Evolutionary conservation across 805 yeast genomes (phyloP).

Genomic region (Candida ovalis): DNA sequence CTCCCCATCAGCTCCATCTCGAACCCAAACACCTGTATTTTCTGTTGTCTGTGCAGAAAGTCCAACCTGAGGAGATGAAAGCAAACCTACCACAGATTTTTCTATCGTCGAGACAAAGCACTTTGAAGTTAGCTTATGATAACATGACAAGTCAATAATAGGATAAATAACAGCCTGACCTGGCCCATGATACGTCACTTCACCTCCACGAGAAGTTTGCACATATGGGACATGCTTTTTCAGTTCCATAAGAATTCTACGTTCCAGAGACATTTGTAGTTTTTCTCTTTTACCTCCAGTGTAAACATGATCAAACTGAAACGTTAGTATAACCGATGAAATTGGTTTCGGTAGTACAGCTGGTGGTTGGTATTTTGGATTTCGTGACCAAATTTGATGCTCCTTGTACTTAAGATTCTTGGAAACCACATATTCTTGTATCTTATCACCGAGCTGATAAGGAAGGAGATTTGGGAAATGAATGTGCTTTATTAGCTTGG

Average conservation of each 20-base stretch:
- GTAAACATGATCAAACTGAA: conserved; percentile 81
- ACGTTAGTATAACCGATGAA: conserved; percentile 67
- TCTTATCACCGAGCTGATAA: conserved; percentile 46
- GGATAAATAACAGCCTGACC: conserved; percentile 91
- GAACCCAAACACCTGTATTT: conserved; percentile 88
- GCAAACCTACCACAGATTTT: conserved; percentile 29
- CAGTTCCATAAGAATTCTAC: conserved; percentile 22
- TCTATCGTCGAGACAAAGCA: conserved; percentile 50
- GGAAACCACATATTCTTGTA: conserved; percentile 54
- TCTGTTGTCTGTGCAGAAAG: conserved; percentile 51
- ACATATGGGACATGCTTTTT: conserved; percentile 54
- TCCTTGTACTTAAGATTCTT: conserved; percentile 55
- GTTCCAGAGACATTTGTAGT: conserved; percentile 36
- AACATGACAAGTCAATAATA: conserved; percentile 63
- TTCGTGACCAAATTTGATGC: conserved; percentile 19
- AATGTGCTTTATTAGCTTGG: conserved; percentile 39
- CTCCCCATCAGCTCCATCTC: conserved; percentile 10
- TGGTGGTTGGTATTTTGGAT: conserved; percentile 10
- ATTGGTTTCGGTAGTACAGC: conserved; percentile 38
- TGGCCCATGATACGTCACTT: conserved; percentile 93
- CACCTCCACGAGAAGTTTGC: conserved; percentile 92
- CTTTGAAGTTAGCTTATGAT: conserved; percentile 45
- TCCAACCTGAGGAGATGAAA: conserved; percentile 24
- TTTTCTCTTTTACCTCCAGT: conserved; percentile 89
- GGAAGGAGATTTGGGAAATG: conserved; percentile 37